A percentile compares a stretch with the other conserved stretches of the same genome.
These are phyloP conservation scores for Juglanconis oblonga DNA, from an alignment of 2,329 filamentous ascomycete genomes.

Conservation along the genomic window DNA sequence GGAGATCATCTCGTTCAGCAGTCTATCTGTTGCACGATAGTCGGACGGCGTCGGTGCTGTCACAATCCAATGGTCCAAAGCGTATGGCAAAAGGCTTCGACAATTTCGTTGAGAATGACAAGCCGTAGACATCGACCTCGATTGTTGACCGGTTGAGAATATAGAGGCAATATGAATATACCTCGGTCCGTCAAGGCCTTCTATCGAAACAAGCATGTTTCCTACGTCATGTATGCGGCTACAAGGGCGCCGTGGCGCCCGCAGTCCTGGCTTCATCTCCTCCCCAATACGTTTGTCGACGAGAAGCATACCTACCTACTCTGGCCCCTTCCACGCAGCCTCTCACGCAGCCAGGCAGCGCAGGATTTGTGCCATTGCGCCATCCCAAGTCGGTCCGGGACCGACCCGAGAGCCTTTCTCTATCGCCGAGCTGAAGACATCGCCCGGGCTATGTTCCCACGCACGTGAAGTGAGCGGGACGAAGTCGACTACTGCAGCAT, in stretches of 20 bases:
- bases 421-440: not conserved
- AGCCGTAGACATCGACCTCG: too few relatives aligned
- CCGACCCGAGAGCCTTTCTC: not conserved
- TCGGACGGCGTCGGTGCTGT: too few relatives aligned
- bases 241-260: not conserved
- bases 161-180: not conserved
- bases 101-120: too few relatives aligned
- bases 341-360: not conserved
- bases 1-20: too few relatives aligned
- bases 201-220: too few relatives aligned
- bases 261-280: not conserved
- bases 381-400: not conserved
- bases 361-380: not conserved
- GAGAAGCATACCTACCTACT: not conserved
- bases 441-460: too few relatives aligned
- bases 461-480: not conserved
- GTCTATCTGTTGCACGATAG: too few relatives aligned
- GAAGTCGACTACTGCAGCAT: not conserved
- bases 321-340: not conserved
- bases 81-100: too few relatives aligned
- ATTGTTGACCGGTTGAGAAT: too few relatives aligned
- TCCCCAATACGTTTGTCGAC: not conserved
- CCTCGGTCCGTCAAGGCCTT: not conserved
- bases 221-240: not conserved
- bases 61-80: too few relatives aligned